A percentile compares a stretch with the other conserved stretches of the same genome.
phyloP scores from a whole-genome alignment of 2,329 filamentous ascomycete species.

The Endothia cerciana region DNA sequence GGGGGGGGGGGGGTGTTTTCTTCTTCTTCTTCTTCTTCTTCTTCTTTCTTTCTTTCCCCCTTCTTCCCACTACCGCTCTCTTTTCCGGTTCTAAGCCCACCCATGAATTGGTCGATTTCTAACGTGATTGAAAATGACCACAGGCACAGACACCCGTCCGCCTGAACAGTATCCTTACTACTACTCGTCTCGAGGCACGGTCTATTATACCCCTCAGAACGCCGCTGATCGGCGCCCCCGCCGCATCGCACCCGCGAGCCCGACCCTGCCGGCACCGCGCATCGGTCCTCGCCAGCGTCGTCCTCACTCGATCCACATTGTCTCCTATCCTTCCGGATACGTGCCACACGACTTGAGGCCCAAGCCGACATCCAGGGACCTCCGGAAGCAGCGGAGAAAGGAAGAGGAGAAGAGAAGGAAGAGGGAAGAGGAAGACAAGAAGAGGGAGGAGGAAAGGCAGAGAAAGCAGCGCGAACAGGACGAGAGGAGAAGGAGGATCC shows the following conservation, averaged over 20 bases:
- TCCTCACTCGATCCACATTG: conserved; percentile 61
- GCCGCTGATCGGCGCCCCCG: conserved; percentile 32
- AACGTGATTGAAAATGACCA: conserved; percentile 11
- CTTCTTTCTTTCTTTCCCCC: background rate
- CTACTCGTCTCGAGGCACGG: conserved; percentile 29
- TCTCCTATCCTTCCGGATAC: conserved; percentile 49
- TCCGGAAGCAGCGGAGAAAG: conserved; percentile 46
- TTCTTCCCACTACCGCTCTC: background rate
- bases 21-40: background rate
- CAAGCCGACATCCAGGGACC: conserved; percentile 37
- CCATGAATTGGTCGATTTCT: background rate
- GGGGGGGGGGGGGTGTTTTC: too few species aligned
- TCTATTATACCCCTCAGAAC: conserved; percentile 30
- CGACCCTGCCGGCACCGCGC: conserved; percentile 42
- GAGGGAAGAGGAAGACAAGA: conserved; percentile 38
- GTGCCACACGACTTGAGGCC: conserved; percentile 45
- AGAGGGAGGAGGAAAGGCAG: conserved; percentile 52
- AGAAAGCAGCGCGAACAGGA: conserved; percentile 40
- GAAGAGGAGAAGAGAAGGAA: conserved; percentile 49
- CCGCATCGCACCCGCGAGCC: conserved; percentile 28
- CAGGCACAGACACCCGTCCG: conserved; percentile 22
- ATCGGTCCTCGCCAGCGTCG: conserved; percentile 56
- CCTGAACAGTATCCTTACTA: conserved; percentile 24
- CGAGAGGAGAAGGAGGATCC: conserved; percentile 29
- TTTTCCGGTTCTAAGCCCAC: conserved; percentile 3